Conservation (phyloP, 2,329 filamentous ascomycete genomes). For the Taxawa tesnikishii region DNA sequence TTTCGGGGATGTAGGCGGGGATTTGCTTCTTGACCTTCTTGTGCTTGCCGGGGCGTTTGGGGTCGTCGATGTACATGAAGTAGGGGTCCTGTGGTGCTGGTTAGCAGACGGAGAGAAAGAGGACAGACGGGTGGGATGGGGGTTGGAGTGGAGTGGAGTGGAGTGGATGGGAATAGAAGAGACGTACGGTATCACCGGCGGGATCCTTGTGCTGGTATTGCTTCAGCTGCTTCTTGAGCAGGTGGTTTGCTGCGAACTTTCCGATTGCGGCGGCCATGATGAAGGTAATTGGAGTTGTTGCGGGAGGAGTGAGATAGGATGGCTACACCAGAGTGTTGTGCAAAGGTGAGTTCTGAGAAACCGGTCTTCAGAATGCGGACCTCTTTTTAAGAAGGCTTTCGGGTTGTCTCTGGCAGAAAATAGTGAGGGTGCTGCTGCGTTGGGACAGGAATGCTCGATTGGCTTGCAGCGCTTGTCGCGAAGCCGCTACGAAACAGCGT, state of each 20-base stretch:
- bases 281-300: constrained; percentile 1
- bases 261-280: constrained; percentile 33
- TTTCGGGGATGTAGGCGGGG: constrained; percentile 67
- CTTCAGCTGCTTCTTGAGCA: constrained; percentile 33
- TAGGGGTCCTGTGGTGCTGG: constrained; percentile 61
- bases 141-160: not conserved
- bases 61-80: constrained; percentile 71
- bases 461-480: not conserved
- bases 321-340: not conserved
- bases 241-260: constrained; percentile 38
- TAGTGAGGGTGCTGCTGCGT: not conserved
- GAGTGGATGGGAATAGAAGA: not conserved
- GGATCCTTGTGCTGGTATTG: constrained; percentile 33
- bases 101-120: constrained; percentile 4
- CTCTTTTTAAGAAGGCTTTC: no score
- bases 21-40: constrained; percentile 80
- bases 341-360: not conserved
- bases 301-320: not conserved
- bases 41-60: constrained; percentile 56
- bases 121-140: constrained; percentile 3
- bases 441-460: not conserved
- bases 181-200: constrained; percentile 26
- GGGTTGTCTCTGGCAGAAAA: no score
- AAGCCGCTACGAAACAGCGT: not conserved
- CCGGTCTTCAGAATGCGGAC: no score